phyloP scores from a whole-genome alignment of 2,329 filamentous ascomycete species.

The Claviceps arundinis region DNA sequence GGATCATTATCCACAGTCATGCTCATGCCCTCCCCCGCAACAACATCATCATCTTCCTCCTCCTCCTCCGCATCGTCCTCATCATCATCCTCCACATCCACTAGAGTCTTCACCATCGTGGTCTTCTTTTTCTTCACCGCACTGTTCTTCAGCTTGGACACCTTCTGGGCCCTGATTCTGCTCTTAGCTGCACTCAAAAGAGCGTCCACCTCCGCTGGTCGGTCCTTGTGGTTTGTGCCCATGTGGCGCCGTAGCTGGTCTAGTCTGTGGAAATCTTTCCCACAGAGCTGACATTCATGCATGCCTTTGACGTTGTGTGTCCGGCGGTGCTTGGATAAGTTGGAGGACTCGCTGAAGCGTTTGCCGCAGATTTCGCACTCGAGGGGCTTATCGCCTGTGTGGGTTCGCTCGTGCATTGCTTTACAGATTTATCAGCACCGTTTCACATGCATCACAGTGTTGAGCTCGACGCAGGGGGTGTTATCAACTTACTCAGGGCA shows the following conservation, averaged over 20 bases:
- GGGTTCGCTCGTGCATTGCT: conserved; percentile 56
- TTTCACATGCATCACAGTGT: not conserved
- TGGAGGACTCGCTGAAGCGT: conserved; percentile 51
- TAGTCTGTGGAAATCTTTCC: conserved; percentile 43
- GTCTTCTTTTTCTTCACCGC: conserved; percentile 3
- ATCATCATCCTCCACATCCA: not conserved
- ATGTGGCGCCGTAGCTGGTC: conserved; percentile 48
- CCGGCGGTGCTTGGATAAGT: conserved; percentile 51
- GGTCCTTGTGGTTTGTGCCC: conserved; percentile 20
- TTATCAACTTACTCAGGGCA: conserved; percentile 41
- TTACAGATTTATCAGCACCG: not conserved
- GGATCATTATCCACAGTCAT: too few relatives aligned
- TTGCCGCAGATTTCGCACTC: conserved; percentile 45
- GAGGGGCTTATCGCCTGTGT: conserved; percentile 52
- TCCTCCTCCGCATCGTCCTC: not conserved
- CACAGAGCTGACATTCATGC: conserved; percentile 39
- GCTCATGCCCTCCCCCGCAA: too few relatives aligned
- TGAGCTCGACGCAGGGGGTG: not conserved
- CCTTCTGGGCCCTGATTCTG: conserved; percentile 5
- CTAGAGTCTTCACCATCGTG: not conserved
- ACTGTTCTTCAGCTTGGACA: conserved; percentile 5
- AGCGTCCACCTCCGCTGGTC: conserved; percentile 9
- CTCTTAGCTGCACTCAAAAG: conserved; percentile 8
- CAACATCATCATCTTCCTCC: not conserved
- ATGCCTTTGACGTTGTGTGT: conserved; percentile 42